Conservation (phyloP, 140 eudicot species). For the Cichorium intybus region DNA sequence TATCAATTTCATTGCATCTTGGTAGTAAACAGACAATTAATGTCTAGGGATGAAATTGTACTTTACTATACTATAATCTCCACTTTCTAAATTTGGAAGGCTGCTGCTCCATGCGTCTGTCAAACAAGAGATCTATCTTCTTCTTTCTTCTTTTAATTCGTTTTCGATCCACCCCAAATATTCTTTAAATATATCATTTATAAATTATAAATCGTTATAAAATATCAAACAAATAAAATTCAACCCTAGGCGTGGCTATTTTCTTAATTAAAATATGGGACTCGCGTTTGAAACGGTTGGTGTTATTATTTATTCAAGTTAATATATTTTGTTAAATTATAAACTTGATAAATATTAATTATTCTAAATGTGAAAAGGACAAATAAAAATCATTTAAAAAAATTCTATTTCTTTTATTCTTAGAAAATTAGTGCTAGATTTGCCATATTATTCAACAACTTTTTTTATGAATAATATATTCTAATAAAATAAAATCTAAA, state of each 20-base stretch:
- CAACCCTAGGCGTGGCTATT: not conserved
- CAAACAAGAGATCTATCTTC: not conserved
- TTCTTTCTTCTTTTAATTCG: not conserved
- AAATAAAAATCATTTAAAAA: too few species aligned
- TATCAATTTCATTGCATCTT: too few species aligned
- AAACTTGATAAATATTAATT: too few species aligned
- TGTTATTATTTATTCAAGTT: too few species aligned
- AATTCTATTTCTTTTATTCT: too few species aligned
- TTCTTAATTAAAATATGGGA: not conserved
- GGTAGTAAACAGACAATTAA: too few species aligned
- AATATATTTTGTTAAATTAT: too few species aligned
- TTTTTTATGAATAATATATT: too few species aligned
- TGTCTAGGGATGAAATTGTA: not conserved
- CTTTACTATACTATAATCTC: not conserved
- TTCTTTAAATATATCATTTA: not conserved
- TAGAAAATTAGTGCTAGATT: too few species aligned
- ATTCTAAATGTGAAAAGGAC: too few species aligned
- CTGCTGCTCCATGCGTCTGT: not conserved
- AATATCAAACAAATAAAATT: not conserved
- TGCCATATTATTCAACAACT: too few species aligned
- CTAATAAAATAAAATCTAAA: not conserved
- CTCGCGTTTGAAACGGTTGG: not conserved
- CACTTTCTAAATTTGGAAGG: conserved; percentile 7
- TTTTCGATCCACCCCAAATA: not conserved
- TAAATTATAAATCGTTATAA: not conserved